Evolutionary conservation across 148 eudicot species (phyloP).

Genomic region (Rhododendron mucronatum): DNA sequence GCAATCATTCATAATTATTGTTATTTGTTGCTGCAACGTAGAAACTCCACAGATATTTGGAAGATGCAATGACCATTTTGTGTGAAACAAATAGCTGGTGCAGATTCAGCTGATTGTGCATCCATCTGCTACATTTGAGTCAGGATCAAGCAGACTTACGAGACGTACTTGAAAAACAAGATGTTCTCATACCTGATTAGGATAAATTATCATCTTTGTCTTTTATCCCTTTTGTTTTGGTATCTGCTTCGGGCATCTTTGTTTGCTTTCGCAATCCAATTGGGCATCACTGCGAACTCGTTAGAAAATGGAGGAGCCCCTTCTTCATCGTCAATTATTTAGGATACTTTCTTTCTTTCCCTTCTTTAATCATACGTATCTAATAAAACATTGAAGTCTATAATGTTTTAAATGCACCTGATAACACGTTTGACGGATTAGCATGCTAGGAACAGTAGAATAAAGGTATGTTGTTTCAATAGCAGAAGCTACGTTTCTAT

Average conservation of each 20-base stretch:
- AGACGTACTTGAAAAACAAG: neutral
- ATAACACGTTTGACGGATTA: neutral
- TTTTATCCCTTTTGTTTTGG: neutral
- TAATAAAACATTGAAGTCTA: neutral
- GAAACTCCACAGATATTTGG: neutral
- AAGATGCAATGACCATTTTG: neutral
- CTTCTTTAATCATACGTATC: neutral
- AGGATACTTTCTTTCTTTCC: neutral
- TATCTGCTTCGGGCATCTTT: neutral
- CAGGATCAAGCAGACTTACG: neutral
- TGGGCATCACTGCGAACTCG: neutral
- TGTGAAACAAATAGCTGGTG: neutral
- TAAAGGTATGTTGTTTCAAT: neutral
- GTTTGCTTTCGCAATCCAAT: neutral
- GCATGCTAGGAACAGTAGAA: neutral
- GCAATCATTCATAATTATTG: neutral
- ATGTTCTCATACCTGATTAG: neutral
- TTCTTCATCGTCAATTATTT: neutral
- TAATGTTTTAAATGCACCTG: neutral
- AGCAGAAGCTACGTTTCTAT: neutral
- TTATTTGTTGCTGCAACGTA: neutral
- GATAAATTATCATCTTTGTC: neutral
- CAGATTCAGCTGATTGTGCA: neutral
- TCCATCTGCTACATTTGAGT: neutral
- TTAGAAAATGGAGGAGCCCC: neutral